Evolutionary conservation across 2,329 filamentous ascomycete genomes (phyloP).

Genomic region (Leptoxyphium fumago): DNA sequence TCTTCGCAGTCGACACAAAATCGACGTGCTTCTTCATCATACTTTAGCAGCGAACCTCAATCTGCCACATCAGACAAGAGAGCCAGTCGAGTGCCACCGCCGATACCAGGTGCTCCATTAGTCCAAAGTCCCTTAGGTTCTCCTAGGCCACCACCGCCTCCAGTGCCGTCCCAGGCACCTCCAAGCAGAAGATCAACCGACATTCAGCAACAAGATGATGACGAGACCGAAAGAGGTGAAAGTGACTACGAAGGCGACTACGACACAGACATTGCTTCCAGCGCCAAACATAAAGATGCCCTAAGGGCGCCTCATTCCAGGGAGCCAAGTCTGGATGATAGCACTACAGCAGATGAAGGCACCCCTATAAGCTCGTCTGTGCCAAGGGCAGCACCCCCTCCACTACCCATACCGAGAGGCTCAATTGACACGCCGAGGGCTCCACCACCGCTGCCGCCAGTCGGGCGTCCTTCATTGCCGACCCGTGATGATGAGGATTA

Average conservation of each 20-base stretch:
- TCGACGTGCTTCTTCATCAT: constrained; percentile 23
- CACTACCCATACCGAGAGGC: constrained; percentile 37
- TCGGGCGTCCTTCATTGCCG: constrained; percentile 24
- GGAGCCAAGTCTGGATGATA: constrained; percentile 60
- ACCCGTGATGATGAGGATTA: constrained; percentile 46
- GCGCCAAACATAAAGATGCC: constrained; percentile 85
- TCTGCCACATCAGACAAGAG: constrained; percentile 21
- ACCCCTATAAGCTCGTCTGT: constrained; percentile 30
- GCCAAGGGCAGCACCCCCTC: constrained; percentile 38
- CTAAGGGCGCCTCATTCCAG: constrained; percentile 60
- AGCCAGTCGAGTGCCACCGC: constrained; percentile 21
- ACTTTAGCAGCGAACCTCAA: constrained; percentile 24
- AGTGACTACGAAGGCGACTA: constrained; percentile 97
- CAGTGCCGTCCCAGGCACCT: constrained; percentile 26
- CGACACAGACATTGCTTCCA: constrained; percentile 92
- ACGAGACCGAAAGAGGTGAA: constrained; percentile 60
- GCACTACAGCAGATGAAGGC: constrained; percentile 38
- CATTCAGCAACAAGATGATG: constrained; percentile 13
- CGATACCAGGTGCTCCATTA: constrained; percentile 15
- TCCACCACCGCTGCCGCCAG: constrained; percentile 49
- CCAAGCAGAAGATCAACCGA: constrained; percentile 22
- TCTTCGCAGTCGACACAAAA: constrained; percentile 16
- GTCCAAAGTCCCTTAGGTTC: constrained; percentile 19
- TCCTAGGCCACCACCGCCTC: constrained; percentile 32
- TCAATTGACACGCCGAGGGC: constrained; percentile 59